phyloP scores from a whole-genome alignment of 768 basidiomycete genomes.

The Tubosaeta sp. region DNA sequence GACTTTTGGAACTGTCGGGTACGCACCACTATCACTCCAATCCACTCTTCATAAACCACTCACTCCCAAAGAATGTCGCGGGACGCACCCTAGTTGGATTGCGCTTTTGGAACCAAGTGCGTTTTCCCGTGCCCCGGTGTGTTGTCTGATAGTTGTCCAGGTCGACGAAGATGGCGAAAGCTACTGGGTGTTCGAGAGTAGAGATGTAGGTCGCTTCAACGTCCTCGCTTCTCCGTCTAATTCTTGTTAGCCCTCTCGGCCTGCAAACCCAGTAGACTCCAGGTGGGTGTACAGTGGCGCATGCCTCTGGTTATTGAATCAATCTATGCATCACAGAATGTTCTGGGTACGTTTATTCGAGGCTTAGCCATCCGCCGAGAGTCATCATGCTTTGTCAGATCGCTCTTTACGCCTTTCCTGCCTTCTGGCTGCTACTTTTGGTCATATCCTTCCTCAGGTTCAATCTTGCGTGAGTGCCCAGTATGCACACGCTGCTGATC shows the following conservation, averaged over 20 bases:
- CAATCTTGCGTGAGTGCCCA: slow-evolving; percentile 67
- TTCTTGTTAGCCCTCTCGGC: slow-evolving; percentile 67
- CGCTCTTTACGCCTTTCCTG: slow-evolving; percentile 85
- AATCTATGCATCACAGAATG: slow-evolving; percentile 53
- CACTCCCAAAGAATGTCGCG: slow-evolving; percentile 70
- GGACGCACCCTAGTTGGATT: slow-evolving; percentile 92
- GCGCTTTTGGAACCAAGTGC: slow-evolving; percentile 94
- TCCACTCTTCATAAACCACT: slow-evolving; percentile 1
- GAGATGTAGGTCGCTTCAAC: slow-evolving; percentile 63
- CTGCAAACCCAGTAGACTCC: slow-evolving; percentile 84
- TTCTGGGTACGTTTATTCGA: slow-evolving; percentile 66
- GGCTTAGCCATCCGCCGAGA: slow-evolving; percentile 8
- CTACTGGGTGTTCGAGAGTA: slow-evolving; percentile 97
- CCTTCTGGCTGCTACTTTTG: slow-evolving; percentile 82
- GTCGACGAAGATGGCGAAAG: slow-evolving; percentile 95
- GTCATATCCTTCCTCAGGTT: slow-evolving; percentile 89
- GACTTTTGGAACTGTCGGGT: slow-evolving; percentile 99
- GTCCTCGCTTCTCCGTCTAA: slow-evolving; percentile 7
- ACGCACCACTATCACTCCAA: slow-evolving; percentile 16
- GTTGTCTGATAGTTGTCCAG: slow-evolving; percentile 31
- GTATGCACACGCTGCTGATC: background rate
- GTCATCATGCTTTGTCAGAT: slow-evolving; percentile 44
- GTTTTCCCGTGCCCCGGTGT: background rate
- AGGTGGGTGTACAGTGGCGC: slow-evolving; percentile 47
- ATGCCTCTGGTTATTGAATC: slow-evolving; percentile 6